Percentiles rank a stretch among this genome's conserved stretches.
phyloP scores from a whole-genome alignment of 345 rosid species.

The Arabis alpina region DNA sequence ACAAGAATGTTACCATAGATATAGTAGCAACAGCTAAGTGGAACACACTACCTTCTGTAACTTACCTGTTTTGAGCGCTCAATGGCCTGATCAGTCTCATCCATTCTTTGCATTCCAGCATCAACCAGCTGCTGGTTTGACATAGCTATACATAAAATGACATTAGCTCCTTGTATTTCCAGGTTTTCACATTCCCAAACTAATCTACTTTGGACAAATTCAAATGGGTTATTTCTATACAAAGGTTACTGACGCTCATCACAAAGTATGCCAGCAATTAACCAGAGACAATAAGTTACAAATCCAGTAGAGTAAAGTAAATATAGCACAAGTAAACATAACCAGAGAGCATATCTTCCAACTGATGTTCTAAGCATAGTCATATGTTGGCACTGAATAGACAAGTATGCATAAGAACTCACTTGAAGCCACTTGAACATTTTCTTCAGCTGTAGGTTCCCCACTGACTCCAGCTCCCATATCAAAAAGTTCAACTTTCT shows the following conservation, averaged over 20 bases:
- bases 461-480: slow-evolving; percentile 87
- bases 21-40: slow-evolving; percentile 17
- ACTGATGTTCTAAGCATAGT: neutral
- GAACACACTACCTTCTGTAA: slow-evolving; percentile 4
- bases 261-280: slow-evolving; percentile 3
- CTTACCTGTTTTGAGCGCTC: slow-evolving; percentile 89
- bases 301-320: slow-evolving; percentile 11
- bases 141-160: slow-evolving; percentile 61
- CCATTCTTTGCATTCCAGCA: slow-evolving; percentile 85
- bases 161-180: slow-evolving; percentile 21
- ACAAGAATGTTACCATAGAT: slow-evolving; percentile 31
- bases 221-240: neutral
- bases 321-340: slow-evolving; percentile 4
- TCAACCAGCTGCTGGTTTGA: slow-evolving; percentile 86
- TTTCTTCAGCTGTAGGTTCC: slow-evolving; percentile 83
- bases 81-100: slow-evolving; percentile 96
- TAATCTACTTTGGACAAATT: slow-evolving; percentile 4
- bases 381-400: slow-evolving; percentile 7
- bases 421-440: slow-evolving; percentile 93
- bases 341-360: neutral
- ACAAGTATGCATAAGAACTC: slow-evolving; percentile 36
- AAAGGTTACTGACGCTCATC: slow-evolving; percentile 21
- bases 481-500: slow-evolving; percentile 90
- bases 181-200: neutral
- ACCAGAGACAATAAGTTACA: slow-evolving; percentile 13